phyloP scores from a whole-genome alignment of 2,329 filamentous ascomycete species.

The Huntiella bhutanensis region DNA sequence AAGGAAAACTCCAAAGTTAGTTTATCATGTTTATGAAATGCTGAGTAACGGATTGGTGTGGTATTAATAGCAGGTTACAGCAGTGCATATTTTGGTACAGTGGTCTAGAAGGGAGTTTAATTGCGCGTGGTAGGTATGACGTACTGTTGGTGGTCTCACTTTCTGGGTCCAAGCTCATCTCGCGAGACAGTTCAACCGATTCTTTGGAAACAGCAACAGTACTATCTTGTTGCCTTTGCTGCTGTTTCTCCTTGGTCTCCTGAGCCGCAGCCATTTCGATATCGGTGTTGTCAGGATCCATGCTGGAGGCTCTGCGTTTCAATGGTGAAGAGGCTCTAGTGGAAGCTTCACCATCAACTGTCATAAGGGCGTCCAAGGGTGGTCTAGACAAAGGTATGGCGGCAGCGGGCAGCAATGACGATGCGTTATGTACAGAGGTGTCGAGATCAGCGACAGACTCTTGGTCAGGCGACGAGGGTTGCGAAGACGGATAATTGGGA shows the following conservation, averaged over 20 bases:
- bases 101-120: not conserved
- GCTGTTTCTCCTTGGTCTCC: slow-evolving; percentile 8
- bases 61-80: not conserved
- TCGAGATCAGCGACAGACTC: slow-evolving; percentile 36
- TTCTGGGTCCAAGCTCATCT: slow-evolving; percentile 10
- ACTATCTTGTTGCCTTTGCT: slow-evolving; percentile 1
- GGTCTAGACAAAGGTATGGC: slow-evolving; percentile 18
- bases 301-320: slow-evolving; percentile 43
- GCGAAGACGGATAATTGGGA: slow-evolving; percentile 28
- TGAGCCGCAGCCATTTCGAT: slow-evolving; percentile 12
- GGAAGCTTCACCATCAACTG: slow-evolving; percentile 30
- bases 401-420: slow-evolving; percentile 21
- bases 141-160: slow-evolving; percentile 9
- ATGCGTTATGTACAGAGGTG: slow-evolving; percentile 32
- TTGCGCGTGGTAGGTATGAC: slow-evolving; percentile 3
- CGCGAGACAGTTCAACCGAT: slow-evolving; percentile 5
- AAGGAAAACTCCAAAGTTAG: not conserved
- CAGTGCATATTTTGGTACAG: not conserved
- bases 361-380: slow-evolving; percentile 21
- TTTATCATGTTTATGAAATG: not conserved
- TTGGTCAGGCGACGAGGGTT: slow-evolving; percentile 33
- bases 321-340: slow-evolving; percentile 45
- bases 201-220: not conserved
- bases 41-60: not conserved
- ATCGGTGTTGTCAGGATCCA: slow-evolving; percentile 30